Evolutionary conservation across 2,329 filamentous ascomycete genomes (phyloP).

Genomic region (Botrytis tulipae): DNA sequence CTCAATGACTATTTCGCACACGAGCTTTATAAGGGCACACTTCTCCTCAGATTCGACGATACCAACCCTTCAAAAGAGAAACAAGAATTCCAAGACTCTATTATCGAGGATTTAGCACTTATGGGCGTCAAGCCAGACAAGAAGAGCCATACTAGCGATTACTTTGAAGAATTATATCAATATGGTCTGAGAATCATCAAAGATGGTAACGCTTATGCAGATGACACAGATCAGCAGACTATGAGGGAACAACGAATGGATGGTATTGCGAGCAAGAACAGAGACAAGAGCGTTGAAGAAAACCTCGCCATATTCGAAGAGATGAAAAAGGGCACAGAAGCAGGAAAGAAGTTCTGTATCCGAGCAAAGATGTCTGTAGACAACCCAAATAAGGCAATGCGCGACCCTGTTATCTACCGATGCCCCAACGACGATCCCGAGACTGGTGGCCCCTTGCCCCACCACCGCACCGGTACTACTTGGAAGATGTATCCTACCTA

Average conservation of each 20-base stretch:
- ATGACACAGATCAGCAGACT: constrained; percentile 86
- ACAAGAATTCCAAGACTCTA: constrained; percentile 91
- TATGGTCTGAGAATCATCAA: constrained; percentile 81
- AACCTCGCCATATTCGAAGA: constrained; percentile 83
- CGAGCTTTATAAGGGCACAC: constrained; percentile 84
- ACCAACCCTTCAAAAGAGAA: constrained; percentile 98
- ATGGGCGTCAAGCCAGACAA: constrained; percentile 90
- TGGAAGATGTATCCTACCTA: constrained; percentile 90
- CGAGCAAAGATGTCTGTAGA: constrained; percentile 91
- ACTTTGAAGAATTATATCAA: constrained; percentile 90
- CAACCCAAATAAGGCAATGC: constrained; percentile 91
- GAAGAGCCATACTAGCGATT: constrained; percentile 89
- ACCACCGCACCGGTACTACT: constrained; percentile 74
- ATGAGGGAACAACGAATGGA: constrained; percentile 85
- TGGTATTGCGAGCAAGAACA: constrained; percentile 76
- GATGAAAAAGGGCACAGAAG: constrained; percentile 83
- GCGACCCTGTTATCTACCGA: constrained; percentile 96
- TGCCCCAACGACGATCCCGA: constrained; percentile 65
- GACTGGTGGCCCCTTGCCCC: constrained; percentile 60
- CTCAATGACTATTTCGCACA: constrained; percentile 97
- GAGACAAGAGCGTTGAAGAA: constrained; percentile 77
- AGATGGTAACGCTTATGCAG: constrained; percentile 85
- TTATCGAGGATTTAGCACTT: constrained; percentile 84
- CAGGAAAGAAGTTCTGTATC: constrained; percentile 84
- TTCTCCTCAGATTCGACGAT: constrained; percentile 92